Evolutionary conservation across 441 rosid species (phyloP).

Genomic region (Francoa sonchifolia): DNA sequence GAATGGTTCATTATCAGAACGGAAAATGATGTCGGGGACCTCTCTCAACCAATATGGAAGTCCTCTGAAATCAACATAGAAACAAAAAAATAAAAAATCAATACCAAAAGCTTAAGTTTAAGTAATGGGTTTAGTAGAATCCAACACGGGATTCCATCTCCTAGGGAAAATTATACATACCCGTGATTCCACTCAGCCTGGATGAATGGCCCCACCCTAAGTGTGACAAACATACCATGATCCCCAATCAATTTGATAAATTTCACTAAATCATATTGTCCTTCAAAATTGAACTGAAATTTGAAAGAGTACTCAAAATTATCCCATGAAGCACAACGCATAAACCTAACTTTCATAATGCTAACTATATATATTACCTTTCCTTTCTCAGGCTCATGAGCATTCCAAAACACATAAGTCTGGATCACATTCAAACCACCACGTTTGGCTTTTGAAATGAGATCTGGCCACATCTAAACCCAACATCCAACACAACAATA

Average conservation of each 20-base stretch:
- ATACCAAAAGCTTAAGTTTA: too few relatives aligned
- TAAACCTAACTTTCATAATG: too few relatives aligned
- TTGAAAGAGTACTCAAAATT: constrained; percentile 5
- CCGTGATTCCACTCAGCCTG: constrained; percentile 97
- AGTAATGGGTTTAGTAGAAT: background rate
- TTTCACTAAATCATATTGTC: constrained; percentile 77
- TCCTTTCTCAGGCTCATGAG: constrained; percentile 28
- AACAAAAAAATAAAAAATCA: too few relatives aligned
- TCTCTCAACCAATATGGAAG: too few relatives aligned
- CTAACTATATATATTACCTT: too few relatives aligned
- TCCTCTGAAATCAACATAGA: too few relatives aligned
- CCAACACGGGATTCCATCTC: too few relatives aligned
- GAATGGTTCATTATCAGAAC: constrained; percentile 72
- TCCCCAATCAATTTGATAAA: constrained; percentile 74
- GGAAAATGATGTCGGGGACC: constrained; percentile 75
- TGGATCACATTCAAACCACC: constrained; percentile 82
- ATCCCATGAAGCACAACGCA: too few relatives aligned
- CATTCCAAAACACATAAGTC: constrained; percentile 85
- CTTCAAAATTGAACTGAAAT: constrained; percentile 63
- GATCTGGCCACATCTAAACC: constrained; percentile 70
- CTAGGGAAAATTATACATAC: too few relatives aligned
- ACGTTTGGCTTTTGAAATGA: constrained; percentile 68
- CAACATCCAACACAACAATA: too few relatives aligned
- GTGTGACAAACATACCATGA: constrained; percentile 79
- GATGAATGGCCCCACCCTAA: constrained; percentile 86